phyloP scores from a whole-genome alignment of 805 yeast genomes.

The Maudiozyma saulgeensis region DNA sequence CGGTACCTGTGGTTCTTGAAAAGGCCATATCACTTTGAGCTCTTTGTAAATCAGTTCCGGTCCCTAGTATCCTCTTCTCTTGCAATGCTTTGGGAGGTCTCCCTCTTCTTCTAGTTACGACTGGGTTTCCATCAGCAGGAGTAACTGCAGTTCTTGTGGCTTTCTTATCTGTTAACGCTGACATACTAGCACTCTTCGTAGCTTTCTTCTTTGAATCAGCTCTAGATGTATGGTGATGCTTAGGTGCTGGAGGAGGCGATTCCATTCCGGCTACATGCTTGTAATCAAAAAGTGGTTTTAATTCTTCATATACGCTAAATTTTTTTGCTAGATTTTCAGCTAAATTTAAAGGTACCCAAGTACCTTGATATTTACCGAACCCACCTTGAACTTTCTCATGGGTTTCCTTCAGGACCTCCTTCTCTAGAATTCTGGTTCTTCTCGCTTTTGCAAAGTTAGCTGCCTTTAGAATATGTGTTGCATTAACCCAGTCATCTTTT shows the following conservation, averaged over 20 bases:
- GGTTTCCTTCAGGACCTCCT: constrained; percentile 76
- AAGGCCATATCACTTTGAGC: constrained; percentile 25
- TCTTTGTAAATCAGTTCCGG: constrained; percentile 15
- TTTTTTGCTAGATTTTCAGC: constrained; percentile 61
- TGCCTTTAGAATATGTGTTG: constrained; percentile 87
- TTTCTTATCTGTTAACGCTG: constrained; percentile 28
- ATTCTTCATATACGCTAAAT: constrained; percentile 52
- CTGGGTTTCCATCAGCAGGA: constrained; percentile 6
- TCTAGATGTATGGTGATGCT: constrained; percentile 56
- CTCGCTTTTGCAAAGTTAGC: constrained; percentile 92
- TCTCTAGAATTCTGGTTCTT: constrained; percentile 82
- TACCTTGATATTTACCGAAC: constrained; percentile 92
- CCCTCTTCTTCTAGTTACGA: constrained; percentile 25
- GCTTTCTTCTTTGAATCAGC: constrained; percentile 29
- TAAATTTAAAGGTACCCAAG: constrained; percentile 82
- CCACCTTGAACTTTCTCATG: constrained; percentile 98
- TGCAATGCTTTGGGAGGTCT: constrained; percentile 20
- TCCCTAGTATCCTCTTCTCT: constrained; percentile 12
- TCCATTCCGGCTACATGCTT: constrained; percentile 38
- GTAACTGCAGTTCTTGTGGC: not conserved
- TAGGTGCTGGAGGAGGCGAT: constrained; percentile 54
- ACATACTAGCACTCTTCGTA: constrained; percentile 20
- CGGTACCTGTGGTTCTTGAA: constrained; percentile 21
- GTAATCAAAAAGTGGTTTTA: constrained; percentile 60
- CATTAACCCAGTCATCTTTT: constrained; percentile 78